Evolutionary conservation across 1,139 yeast species (phyloP), one percentile per base, ranked within the genome.

Genomic region (Magnusiomyces clavatus): DNA sequence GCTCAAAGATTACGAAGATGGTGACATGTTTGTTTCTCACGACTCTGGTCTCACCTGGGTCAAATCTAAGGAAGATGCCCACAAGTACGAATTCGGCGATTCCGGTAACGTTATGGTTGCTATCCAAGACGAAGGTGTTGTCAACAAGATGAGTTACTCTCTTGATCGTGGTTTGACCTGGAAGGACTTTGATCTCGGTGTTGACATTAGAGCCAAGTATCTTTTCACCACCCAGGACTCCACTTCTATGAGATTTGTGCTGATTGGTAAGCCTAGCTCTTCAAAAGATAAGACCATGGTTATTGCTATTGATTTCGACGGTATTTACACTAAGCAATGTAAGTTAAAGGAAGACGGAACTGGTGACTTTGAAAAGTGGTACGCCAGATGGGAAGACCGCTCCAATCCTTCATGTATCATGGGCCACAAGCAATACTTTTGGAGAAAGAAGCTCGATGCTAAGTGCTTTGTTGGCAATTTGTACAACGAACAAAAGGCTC

Each of bases 41-140:
- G 88, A 88, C 67, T 92, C 89, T 40, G 96, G 96, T 20, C 66
- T 75, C 6, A 70, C 82, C 0, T 89, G 96, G 96, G 67, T 67
- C 42, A 64, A 72, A 53, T 77, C 81, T 0, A 61, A 81, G 29
- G 78, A 80, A 42, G 77, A 73, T 42, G 81, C 89, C 1, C 73
- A 80, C 46, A 62, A 74, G 4, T 82, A 78, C 58, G 74, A 83
- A 0, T 83, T 82, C 69, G 96, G 94, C 51, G 95, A 88, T 66
- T 78, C 79, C 54, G 97, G 96, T 48, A 87, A 87, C 64, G 66
- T 87, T 4, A 76, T 87, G 44, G 70, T 86, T 1, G 87, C 89
- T 2, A 71, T 80, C 6, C 82, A 82, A 16, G 73, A 67, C 48
- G 59, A 55, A 14, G 62, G 59, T 12, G 50, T 55, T 16, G 54